Base-by-base conservation (phyloP, 768 basidiomycete genomes). In the Amyloporia xantha region DNA sequence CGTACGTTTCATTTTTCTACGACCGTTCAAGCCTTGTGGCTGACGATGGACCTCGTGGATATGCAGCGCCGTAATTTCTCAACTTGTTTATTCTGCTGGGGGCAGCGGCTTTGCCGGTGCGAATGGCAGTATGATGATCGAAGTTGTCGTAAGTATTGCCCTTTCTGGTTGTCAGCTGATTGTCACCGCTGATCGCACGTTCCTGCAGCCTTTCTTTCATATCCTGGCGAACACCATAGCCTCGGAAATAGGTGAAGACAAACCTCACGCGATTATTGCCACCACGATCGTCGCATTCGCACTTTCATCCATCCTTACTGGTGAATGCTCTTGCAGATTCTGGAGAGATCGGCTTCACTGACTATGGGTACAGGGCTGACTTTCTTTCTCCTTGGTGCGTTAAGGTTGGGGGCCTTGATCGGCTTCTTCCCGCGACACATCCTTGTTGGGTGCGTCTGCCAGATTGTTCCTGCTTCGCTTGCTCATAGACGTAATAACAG, bases 101-200 rank as follows among this genome's bases (percentile, higher is more conserved):
- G 95, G 89, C 3, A 92, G 87, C 56, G 84, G 82, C 20, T 96
- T 99, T 64, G 82, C 82, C 7, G 90, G 89, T 43, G 91, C 86
- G 1, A 93, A 91, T 66, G 91, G 89, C 5, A 91, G 88, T 54
- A 92, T 94, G 92, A 96, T 97, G 92, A 97, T 99, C 53, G 95
- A 98, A 68, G 91, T 94, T 10, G 93, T 97, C 56, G 88, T 91
- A 63, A 38, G 84, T 77, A 43, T 44, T 20, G 15, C 15, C 36
- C 11, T 10, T 38, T 11, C 24, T 27, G 35, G 23, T n/a, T n/a
- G n/a, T n/a, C n/a, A n/a, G 45, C 23, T 17, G 20, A 4, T 26
- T 50, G 33, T 36, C 19, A 33, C 48, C 26, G 17, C 23, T 21
- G 12, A 30, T n/a, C 13, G 12, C 1, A 40, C 7, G 36, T 28